These are phyloP conservation scores for Nevesoporus exiguus DNA, from an alignment of 768 basidiomycete species.

Conservation along the genomic window DNA sequence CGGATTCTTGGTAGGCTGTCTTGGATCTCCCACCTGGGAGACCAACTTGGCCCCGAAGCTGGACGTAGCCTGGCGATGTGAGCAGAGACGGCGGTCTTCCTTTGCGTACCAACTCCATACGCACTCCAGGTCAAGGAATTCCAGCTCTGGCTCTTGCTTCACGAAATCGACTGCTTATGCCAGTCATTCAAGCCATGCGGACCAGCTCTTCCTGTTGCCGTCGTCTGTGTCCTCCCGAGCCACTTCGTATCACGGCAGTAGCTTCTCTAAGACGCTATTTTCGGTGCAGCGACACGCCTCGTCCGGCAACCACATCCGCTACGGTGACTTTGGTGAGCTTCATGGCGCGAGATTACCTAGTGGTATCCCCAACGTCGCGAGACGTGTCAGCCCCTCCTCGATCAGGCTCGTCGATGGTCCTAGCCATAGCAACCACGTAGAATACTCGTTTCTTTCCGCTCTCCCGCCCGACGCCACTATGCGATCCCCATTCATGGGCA, in stretches of 20 bases:
- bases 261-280: neutral
- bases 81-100: neutral
- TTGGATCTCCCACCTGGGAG: slow-evolving; percentile 34
- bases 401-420: slow-evolving; percentile 24
- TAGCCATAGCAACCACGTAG: slow-evolving; percentile 11
- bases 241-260: neutral
- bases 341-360: neutral
- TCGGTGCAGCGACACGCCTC: neutral
- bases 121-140: slow-evolving; percentile 2
- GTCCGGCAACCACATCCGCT: neutral
- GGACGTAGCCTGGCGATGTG: slow-evolving; percentile 8
- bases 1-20: slow-evolving; percentile 27
- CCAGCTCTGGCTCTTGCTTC: slow-evolving; percentile 5
- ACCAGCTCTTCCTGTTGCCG: neutral
- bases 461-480: slow-evolving; percentile 15
- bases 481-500: slow-evolving; percentile 22
- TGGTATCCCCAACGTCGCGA: neutral
- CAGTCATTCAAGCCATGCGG: slow-evolving; percentile 3
- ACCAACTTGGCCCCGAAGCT: slow-evolving; percentile 17
- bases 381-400: slow-evolving; percentile 21
- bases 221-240: neutral
- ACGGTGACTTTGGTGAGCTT: slow-evolving; percentile 8
- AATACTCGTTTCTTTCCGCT: slow-evolving; percentile 25
- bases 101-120: slow-evolving; percentile 10
- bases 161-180: slow-evolving; percentile 10